Evolutionary conservation across 345 rosid species (phyloP).

Genomic region (Cochlearia excelsa): DNA sequence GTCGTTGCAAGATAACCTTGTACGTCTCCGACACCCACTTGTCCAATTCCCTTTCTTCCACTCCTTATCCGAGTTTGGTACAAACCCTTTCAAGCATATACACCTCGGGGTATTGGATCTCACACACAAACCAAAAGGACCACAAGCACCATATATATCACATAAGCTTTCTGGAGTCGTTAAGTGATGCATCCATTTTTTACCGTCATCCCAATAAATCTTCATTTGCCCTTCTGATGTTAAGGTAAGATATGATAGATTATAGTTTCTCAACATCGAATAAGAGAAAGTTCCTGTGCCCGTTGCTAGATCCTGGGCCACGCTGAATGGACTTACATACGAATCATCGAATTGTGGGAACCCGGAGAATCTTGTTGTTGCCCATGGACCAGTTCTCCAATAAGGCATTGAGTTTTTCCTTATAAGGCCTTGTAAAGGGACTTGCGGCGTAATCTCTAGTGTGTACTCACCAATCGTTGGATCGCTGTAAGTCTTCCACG

Average conservation of each 20-base stretch:
- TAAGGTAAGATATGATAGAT: constrained; percentile 23
- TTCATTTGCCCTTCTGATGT: constrained; percentile 33
- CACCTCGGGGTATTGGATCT: constrained; percentile 30
- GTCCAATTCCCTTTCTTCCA: constrained; percentile 36
- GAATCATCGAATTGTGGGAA: constrained; percentile 33
- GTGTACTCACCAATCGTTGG: constrained; percentile 35
- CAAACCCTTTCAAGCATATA: constrained; percentile 39
- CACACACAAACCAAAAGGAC: constrained; percentile 31
- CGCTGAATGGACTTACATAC: constrained; percentile 24
- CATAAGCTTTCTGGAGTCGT: constrained; percentile 28
- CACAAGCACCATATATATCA: constrained; percentile 32
- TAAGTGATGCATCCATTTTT: constrained; percentile 29
- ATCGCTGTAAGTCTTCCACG: constrained; percentile 31
- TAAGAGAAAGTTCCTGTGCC: constrained; percentile 29
- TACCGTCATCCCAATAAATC: constrained; percentile 26
- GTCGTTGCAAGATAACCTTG: constrained; percentile 23
- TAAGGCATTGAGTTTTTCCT: constrained; percentile 30
- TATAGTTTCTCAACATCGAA: constrained; percentile 27
- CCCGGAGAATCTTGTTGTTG: constrained; percentile 30
- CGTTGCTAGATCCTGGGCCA: constrained; percentile 30
- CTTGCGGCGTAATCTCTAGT: constrained; percentile 33
- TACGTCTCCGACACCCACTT: constrained; percentile 32
- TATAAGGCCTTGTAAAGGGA: constrained; percentile 34
- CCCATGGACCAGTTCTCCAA: constrained; percentile 39
- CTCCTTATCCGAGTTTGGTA: constrained; percentile 35